phyloP scores from a whole-genome alignment of 2,329 filamentous ascomycete genomes.

The Pseudogymnoascus sp. region DNA sequence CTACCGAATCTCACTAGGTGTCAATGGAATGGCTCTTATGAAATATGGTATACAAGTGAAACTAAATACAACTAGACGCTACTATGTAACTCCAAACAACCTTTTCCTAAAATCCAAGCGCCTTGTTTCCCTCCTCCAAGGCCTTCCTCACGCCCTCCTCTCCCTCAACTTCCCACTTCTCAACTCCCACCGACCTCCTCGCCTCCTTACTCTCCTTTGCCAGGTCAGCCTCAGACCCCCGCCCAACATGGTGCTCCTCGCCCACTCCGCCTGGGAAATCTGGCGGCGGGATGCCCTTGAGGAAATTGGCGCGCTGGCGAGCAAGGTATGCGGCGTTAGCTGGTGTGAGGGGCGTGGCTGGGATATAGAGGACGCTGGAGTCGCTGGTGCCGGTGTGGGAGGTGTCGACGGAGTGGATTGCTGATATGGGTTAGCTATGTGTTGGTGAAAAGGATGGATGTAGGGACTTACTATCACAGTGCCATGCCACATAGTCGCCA shows the following conservation, averaged over 20 bases:
- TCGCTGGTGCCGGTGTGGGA: conserved; percentile 64
- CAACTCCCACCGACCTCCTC: neutral
- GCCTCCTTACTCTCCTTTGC: neutral
- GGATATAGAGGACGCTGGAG: conserved; percentile 83
- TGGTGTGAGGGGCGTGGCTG: conserved; percentile 72
- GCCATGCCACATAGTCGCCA: conserved; percentile 62
- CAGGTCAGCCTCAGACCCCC: conserved; percentile 26
- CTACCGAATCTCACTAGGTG: neutral
- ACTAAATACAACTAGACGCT: neutral
- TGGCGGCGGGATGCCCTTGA: conserved; percentile 56
- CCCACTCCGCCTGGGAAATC: conserved; percentile 68
- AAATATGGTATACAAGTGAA: neutral
- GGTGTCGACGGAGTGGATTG: conserved; percentile 69
- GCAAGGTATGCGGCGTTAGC: conserved; percentile 63
- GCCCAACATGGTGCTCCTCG: conserved; percentile 46
- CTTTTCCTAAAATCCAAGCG: neutral
- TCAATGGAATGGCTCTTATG: neutral
- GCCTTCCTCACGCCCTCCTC: neutral
- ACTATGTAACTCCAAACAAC: neutral
- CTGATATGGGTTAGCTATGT: conserved; percentile 10
- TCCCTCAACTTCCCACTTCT: neutral
- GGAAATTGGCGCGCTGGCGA: conserved; percentile 63
- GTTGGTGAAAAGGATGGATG: neutral
- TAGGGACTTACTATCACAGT: conserved; percentile 32
- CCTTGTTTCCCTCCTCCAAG: neutral